These are phyloP conservation scores for Rugosomyces carneus DNA, from an alignment of 1,284 basidiomycete species.

Conservation along the genomic window DNA sequence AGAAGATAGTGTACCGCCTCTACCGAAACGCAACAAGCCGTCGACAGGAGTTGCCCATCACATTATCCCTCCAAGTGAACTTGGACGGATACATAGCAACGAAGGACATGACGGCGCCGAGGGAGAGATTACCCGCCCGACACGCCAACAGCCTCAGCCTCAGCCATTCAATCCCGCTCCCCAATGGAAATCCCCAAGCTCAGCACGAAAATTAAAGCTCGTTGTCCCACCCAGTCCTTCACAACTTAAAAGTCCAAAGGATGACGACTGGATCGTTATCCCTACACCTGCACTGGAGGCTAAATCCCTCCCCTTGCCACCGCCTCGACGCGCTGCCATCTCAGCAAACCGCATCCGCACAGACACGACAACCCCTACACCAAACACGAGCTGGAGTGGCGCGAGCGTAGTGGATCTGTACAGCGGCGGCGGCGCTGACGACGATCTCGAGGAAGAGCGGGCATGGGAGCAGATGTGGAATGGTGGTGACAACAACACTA, in stretches of 20 bases:
- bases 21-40: conserved; percentile 4
- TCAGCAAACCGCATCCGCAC: conserved; percentile 4
- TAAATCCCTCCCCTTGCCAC: conserved; percentile 28
- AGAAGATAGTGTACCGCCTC: conserved; percentile 25
- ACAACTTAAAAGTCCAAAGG: not conserved
- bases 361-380: conserved; percentile 5
- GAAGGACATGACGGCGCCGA: not conserved
- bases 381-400: not conserved
- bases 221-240: conserved; percentile 6
- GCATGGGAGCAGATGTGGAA: conserved; percentile 15
- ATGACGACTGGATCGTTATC: conserved; percentile 27
- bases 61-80: conserved; percentile 48
- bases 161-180: not conserved
- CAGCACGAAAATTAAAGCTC: conserved; percentile 7
- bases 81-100: conserved; percentile 28
- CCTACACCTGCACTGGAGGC: conserved; percentile 26
- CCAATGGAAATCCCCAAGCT: conserved; percentile 1
- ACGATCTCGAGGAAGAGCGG: too few relatives aligned
- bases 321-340: conserved; percentile 19
- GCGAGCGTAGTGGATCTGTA: not conserved
- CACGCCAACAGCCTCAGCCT: not conserved
- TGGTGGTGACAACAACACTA: too few relatives aligned
- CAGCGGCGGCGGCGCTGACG: conserved; percentile 2
- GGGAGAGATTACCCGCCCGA: not conserved
- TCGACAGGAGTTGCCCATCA: conserved; percentile 27